phyloP scores from a whole-genome alignment of 129 eudicot genomes.

The Deinandra increscens region DNA sequence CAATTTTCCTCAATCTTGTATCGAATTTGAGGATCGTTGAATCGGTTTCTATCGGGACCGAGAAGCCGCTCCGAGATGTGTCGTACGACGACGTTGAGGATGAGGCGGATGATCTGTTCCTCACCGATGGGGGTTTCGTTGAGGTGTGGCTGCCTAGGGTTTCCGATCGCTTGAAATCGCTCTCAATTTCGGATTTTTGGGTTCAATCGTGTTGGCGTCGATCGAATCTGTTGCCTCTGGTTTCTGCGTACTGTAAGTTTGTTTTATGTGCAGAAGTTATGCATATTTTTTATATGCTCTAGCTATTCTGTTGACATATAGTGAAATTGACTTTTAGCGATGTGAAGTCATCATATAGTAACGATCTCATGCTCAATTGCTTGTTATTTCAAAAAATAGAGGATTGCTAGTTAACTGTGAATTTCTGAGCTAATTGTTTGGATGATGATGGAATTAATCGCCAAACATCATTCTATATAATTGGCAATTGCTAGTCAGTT shows the following conservation, averaged over 20 bases:
- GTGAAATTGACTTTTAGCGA: background rate
- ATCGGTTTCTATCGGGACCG: conserved; percentile 13
- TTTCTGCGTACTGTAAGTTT: conserved; percentile 19
- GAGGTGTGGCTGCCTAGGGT: conserved; percentile 14
- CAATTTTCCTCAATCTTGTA: background rate
- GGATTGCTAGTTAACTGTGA: background rate
- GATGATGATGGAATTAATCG: background rate
- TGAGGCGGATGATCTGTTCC: conserved; percentile 15
- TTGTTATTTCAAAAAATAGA: background rate
- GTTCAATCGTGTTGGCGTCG: conserved; percentile 20
- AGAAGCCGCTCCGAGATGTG: background rate
- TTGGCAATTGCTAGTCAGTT: no score
- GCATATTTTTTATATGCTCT: background rate
- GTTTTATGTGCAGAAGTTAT: background rate
- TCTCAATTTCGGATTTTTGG: conserved; percentile 14
- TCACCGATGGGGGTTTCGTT: background rate
- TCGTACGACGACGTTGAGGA: conserved; percentile 5
- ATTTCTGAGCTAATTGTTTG: background rate
- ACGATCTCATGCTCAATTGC: background rate
- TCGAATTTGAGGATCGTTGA: conserved; percentile 2
- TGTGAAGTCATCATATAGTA: background rate
- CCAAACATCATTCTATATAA: no score
- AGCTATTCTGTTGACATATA: background rate
- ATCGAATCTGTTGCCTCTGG: conserved; percentile 6
- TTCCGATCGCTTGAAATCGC: background rate